phyloP scores from a whole-genome alignment of 2,329 filamentous ascomycete genomes.

The Aspergillus aculeatinus region DNA sequence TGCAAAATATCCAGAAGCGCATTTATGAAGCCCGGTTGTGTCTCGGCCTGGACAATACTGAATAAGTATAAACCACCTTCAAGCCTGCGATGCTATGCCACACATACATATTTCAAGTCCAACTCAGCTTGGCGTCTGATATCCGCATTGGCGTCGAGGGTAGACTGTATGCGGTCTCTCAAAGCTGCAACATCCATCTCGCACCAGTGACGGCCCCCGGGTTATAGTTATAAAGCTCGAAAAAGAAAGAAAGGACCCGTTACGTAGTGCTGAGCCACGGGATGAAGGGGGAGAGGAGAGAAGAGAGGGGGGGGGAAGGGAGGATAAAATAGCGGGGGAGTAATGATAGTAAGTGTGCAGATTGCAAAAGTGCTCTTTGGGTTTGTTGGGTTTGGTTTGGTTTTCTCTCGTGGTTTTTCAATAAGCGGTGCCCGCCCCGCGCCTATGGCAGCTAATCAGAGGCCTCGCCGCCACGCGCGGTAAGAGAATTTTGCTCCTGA shows the following conservation, averaged over 20 bases:
- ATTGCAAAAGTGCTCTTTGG: slow-evolving; percentile 19
- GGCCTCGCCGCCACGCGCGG: slow-evolving; percentile 24
- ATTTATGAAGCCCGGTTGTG: slow-evolving; percentile 84
- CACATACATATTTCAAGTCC: slow-evolving; percentile 63
- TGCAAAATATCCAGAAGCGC: slow-evolving; percentile 88
- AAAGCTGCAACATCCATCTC: slow-evolving; percentile 62
- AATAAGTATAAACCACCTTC: slow-evolving; percentile 3
- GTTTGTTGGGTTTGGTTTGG: slow-evolving; percentile 25
- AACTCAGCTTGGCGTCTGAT: slow-evolving; percentile 62
- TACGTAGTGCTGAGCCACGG: slow-evolving; percentile 20
- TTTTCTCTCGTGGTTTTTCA: slow-evolving; percentile 28
- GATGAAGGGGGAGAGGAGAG: slow-evolving; percentile 15
- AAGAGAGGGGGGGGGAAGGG: slow-evolving; percentile 21
- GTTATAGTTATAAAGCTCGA: slow-evolving; percentile 29
- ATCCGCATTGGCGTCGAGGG: slow-evolving; percentile 62
- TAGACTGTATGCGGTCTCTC: slow-evolving; percentile 63
- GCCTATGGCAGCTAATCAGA: slow-evolving; percentile 28
- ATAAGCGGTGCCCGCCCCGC: slow-evolving; percentile 25
- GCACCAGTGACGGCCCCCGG: slow-evolving; percentile 36
- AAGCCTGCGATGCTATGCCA: slow-evolving; percentile 7
- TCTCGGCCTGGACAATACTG: slow-evolving; percentile 68
- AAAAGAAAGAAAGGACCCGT: slow-evolving; percentile 23
- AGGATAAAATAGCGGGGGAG: slow-evolving; percentile 12
- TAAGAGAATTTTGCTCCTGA: slow-evolving; percentile 23
- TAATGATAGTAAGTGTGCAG: slow-evolving; percentile 14